Conservation (phyloP, 805 yeast genomes). For the Metschnikowia kofuensis region DNA sequence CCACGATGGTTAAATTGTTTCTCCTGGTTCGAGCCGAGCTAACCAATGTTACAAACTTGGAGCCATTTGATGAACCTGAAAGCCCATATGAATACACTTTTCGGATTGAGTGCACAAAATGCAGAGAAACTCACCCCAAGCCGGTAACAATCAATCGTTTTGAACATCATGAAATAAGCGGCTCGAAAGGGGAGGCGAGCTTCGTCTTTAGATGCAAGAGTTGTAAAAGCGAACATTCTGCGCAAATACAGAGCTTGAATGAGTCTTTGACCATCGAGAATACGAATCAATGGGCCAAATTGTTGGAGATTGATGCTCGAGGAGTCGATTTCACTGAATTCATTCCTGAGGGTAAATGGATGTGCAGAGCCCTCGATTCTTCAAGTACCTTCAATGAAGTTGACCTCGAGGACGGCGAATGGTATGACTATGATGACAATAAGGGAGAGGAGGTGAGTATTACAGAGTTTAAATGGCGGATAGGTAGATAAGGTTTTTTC, state of each 20-base stretch:
- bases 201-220: constrained; percentile 73
- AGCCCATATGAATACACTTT: constrained; percentile 75
- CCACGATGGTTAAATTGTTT: constrained; percentile 36
- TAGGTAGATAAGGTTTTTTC: constrained; percentile 24
- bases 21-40: constrained; percentile 45
- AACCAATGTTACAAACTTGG: constrained; percentile 52
- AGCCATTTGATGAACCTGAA: constrained; percentile 57
- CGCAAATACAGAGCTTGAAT: constrained; percentile 30
- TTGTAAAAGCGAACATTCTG: constrained; percentile 49
- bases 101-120: constrained; percentile 68
- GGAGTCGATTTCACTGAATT: constrained; percentile 76
- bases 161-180: constrained; percentile 62
- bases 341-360: constrained; percentile 61
- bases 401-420: constrained; percentile 76
- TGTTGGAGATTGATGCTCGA: constrained; percentile 78
- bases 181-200: constrained; percentile 80
- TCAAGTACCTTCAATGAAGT: constrained; percentile 57
- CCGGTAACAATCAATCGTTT: constrained; percentile 63
- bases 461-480: constrained; percentile 67
- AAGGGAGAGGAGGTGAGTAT: constrained; percentile 78
- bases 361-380: constrained; percentile 52
- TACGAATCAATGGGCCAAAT: constrained; percentile 38
- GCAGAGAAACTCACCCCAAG: constrained; percentile 76
- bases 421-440: constrained; percentile 94
- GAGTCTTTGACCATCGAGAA: constrained; percentile 38